These are phyloP conservation scores for Guadua angustifolia DNA, from an alignment of 176 grass and related monocot genomes.

Conservation along the genomic window DNA sequence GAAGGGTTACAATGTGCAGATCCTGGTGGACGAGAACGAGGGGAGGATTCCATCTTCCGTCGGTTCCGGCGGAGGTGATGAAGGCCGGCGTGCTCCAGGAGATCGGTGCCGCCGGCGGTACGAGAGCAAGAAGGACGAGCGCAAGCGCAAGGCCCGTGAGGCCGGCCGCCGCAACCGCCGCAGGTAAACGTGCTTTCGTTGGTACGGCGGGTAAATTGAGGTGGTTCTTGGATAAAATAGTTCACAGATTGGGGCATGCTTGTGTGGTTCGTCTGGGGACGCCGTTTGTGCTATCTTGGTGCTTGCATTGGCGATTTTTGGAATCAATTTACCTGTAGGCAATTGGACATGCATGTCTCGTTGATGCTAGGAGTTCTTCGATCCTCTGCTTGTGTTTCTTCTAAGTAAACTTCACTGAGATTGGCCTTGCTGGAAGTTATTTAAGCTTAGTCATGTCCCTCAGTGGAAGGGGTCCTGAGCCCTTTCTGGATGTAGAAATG, in stretches of 20 bases:
- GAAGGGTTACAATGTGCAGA: conserved; percentile 81
- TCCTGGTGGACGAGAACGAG: conserved; percentile 85
- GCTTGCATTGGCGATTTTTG: not conserved
- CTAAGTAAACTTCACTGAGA: not conserved
- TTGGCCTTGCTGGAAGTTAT: too few relatives aligned
- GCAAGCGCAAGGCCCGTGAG: conserved; percentile 75
- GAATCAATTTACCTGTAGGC: not conserved
- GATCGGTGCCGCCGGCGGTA: conserved; percentile 77
- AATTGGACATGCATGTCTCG: not conserved
- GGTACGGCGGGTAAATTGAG: not conserved
- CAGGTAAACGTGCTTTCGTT: conserved; percentile 31
- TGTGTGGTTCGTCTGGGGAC: too few relatives aligned
- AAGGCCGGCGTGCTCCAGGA: conserved; percentile 76
- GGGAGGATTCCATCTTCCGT: conserved; percentile 67
- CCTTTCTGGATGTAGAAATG: conserved; percentile 1
- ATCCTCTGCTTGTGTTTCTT: not conserved
- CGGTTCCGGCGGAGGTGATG: conserved; percentile 88
- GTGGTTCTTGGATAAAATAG: not conserved
- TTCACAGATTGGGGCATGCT: too few relatives aligned
- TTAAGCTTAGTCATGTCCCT: not conserved
- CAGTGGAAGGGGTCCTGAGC: not conserved
- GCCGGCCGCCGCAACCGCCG: conserved; percentile 67
- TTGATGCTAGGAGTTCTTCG: not conserved
- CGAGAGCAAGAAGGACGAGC: conserved; percentile 78
- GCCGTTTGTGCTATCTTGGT: not conserved